Evolutionary conservation across 306 rosid genomes (phyloP), one percentile per base, ranked within the genome.

Genomic region (Pueraria montana): DNA sequence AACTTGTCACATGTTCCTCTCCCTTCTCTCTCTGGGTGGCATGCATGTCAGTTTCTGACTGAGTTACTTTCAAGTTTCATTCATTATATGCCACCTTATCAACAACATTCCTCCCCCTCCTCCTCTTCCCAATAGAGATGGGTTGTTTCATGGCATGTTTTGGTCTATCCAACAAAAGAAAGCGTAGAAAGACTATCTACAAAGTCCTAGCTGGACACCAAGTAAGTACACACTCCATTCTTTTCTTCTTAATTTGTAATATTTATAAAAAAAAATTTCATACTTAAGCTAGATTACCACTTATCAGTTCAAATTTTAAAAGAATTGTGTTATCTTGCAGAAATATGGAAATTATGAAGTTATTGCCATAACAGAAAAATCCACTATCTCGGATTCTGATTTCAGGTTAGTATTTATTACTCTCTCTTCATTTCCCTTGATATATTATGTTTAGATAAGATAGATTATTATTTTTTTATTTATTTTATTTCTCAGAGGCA

Each of bases 111-210:
- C 70, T 77, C 78, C 20, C 43, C 62, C 58, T 72, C n/a, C 69
- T 64, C 67, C 75, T 52, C 80, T 53, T 65, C 62, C 26, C 83
- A 40, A 6, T 4, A 42, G 78, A 76, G 18, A 92, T 92, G 99
- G 98, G 96, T 72, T 96, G 98, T 56, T 96, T 96, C 78, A 94
- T 94, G 53, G 90, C 82, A 63, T 94, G 98, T 81, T 92, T 96
- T 66, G 93, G 94, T 52, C 80, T 94, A 26, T 79, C 94, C 36
- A 86, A 88, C 84, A 91, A 90, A 71, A 80, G 91, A 49, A 94
- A 78, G 75, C 88, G 92, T 8, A 87, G 89, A 85, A 84, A 88
- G 82, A 80, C 89, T 5, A 73, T 84, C 23, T 79, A 84, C 75
- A 86, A 87, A 69, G 86, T 88, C 81, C 62, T 78, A 16, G 75